Evolutionary conservation across 371 early-diverging fungal genomes (phyloP).

Genomic region (Coemansia sp.): DNA sequence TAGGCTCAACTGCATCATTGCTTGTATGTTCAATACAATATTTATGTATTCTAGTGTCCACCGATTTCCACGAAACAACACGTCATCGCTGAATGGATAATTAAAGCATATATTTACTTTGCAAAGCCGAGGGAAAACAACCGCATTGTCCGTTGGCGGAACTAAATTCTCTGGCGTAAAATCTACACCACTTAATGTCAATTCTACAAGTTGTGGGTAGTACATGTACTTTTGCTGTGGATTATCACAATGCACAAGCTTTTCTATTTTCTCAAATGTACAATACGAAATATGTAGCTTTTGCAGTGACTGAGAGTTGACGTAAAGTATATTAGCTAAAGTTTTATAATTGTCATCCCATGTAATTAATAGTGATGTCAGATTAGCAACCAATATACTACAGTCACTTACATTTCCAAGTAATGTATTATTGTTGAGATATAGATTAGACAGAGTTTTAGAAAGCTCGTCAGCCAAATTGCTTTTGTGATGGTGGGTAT

Average conservation of each 20-base stretch:
- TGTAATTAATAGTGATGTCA: background rate
- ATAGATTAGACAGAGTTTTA: too few relatives aligned
- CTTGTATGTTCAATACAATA: background rate
- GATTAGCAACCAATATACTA: too few relatives aligned
- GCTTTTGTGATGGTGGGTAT: too few relatives aligned
- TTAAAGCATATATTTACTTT: background rate
- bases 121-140: background rate
- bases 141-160: background rate
- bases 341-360: background rate
- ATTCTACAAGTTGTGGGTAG: background rate
- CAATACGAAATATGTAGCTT: background rate
- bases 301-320: background rate
- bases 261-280: background rate
- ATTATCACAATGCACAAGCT: background rate
- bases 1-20: too few relatives aligned
- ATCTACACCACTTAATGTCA: background rate
- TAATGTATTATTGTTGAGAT: too few relatives aligned
- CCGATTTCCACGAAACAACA: background rate
- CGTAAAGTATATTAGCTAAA: background rate
- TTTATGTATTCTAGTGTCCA: background rate
- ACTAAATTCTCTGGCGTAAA: background rate
- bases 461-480: too few relatives aligned
- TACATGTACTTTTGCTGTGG: background rate
- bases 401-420: too few relatives aligned
- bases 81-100: background rate